A percentile compares a stretch with the other conserved stretches of the same genome.
Conservation (phyloP, 805 yeast species). For the Myxozyma sirexii region DNA sequence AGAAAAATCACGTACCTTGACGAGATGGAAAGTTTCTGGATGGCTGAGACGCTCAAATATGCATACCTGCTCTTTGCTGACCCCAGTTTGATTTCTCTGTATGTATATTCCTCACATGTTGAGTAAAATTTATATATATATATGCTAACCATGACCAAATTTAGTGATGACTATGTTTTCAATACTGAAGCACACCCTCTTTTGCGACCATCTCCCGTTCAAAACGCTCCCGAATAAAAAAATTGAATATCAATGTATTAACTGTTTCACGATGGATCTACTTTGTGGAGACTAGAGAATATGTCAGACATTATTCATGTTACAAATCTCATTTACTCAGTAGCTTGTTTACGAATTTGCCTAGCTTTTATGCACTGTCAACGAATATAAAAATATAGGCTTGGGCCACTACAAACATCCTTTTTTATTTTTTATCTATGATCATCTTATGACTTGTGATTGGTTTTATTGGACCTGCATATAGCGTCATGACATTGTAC, state of each 20-base stretch:
- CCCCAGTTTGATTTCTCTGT: slow-evolving; percentile 47
- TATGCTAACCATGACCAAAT: not conserved
- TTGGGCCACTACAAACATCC: too few species aligned
- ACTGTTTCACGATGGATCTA: too few species aligned
- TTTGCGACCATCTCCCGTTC: slow-evolving; percentile 32
- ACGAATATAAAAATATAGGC: too few species aligned
- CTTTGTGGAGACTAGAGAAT: too few species aligned
- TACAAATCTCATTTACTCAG: too few species aligned
- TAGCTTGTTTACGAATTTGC: too few species aligned
- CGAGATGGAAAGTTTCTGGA: slow-evolving; percentile 51
- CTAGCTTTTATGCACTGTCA: too few species aligned
- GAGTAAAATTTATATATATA: too few species aligned
- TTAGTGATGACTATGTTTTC: slow-evolving; percentile 54
- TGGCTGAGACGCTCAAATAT: slow-evolving; percentile 62
- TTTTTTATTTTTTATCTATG: too few species aligned
- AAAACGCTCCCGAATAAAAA: slow-evolving; percentile 13
- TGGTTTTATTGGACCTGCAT: not conserved
- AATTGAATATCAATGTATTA: too few species aligned
- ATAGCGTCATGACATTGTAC: not conserved
- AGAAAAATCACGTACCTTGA: slow-evolving; percentile 36
- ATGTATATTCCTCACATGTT: slow-evolving; percentile 5
- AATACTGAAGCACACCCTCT: slow-evolving; percentile 69
- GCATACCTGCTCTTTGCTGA: slow-evolving; percentile 54
- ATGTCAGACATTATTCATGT: too few species aligned
- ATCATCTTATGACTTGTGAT: too few species aligned